Conservation (phyloP, 1,284 basidiomycete species). For the Rhodotorula sp. region DNA sequence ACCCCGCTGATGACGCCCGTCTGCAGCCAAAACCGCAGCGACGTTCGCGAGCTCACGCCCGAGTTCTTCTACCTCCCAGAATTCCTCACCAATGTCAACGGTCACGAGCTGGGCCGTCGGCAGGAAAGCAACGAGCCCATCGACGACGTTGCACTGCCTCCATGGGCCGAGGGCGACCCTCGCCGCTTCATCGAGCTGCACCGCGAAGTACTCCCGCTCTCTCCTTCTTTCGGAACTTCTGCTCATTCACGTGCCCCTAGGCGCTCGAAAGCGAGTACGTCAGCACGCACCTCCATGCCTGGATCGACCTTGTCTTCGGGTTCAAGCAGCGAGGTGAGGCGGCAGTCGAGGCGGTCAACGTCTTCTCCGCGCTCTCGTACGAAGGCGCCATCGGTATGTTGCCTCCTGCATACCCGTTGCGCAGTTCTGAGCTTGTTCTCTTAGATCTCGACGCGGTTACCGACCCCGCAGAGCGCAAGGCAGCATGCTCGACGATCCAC, state of each 20-base stretch:
- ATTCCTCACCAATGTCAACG: constrained; percentile 57
- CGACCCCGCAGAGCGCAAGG: constrained; percentile 83
- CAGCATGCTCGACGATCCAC: constrained; percentile 92
- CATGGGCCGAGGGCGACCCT: constrained; percentile 85
- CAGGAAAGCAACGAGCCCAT: constrained; percentile 79
- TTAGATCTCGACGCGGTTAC: constrained; percentile 80
- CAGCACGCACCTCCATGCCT: constrained; percentile 78
- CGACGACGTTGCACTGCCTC: constrained; percentile 83
- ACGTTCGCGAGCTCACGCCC: constrained; percentile 91
- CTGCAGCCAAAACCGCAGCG: constrained; percentile 75
- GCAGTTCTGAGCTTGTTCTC: background rate
- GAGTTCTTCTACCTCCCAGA: constrained; percentile 72
- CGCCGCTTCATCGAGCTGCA: constrained; percentile 80
- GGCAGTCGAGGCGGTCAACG: constrained; percentile 63
- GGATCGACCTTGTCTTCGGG: constrained; percentile 90
- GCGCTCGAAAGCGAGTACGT: constrained; percentile 89
- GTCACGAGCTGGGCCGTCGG: constrained; percentile 70
- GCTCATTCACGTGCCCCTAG: constrained; percentile 45
- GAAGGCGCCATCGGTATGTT: constrained; percentile 78
- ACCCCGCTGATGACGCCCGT: no score
- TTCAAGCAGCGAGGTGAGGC: constrained; percentile 14
- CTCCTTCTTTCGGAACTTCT: background rate
- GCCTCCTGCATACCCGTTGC: no score
- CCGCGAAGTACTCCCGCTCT: constrained; percentile 56
- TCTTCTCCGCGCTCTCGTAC: constrained; percentile 92